Percentiles rank a stretch among this genome's conserved stretches.
Evolutionary conservation across 306 rosid species (phyloP).

Genomic region (Ammopiptanthus mongolicus): DNA sequence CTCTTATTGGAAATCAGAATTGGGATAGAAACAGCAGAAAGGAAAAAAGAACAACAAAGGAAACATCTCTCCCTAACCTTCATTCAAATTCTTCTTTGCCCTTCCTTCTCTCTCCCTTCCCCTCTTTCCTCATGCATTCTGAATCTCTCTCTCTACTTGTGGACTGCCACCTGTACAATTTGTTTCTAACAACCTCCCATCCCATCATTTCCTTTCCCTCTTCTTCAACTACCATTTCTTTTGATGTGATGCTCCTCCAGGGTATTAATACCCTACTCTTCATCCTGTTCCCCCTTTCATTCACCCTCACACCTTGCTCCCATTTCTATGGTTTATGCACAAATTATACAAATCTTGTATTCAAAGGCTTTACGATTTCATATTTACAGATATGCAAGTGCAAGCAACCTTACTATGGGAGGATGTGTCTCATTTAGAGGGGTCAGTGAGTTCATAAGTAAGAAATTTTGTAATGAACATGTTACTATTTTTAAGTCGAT

Average conservation of each 20-base stretch:
- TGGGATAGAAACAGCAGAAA: not conserved
- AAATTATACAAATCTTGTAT: conserved; percentile 7
- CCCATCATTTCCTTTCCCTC: not conserved
- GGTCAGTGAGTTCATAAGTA: conserved; percentile 38
- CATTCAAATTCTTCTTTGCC: not conserved
- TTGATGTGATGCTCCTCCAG: no score
- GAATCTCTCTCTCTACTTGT: no score
- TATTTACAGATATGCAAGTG: conserved; percentile 56
- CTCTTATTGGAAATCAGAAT: no score
- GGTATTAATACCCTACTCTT: no score
- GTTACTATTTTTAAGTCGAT: not conserved
- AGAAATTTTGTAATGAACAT: not conserved
- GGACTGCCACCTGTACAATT: not conserved
- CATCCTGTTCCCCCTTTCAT: not conserved
- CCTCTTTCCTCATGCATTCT: not conserved
- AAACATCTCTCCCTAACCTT: not conserved
- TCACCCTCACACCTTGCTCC: not conserved
- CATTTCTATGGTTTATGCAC: not conserved
- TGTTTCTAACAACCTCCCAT: not conserved
- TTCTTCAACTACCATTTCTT: no score
- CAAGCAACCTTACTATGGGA: conserved; percentile 76
- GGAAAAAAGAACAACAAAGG: not conserved
- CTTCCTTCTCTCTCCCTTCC: not conserved
- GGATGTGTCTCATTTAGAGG: conserved; percentile 60
- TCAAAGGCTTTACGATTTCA: not conserved